Base-by-base conservation (phyloP, 2,329 filamentous ascomycete species). In the Nannizzia gypsea region DNA sequence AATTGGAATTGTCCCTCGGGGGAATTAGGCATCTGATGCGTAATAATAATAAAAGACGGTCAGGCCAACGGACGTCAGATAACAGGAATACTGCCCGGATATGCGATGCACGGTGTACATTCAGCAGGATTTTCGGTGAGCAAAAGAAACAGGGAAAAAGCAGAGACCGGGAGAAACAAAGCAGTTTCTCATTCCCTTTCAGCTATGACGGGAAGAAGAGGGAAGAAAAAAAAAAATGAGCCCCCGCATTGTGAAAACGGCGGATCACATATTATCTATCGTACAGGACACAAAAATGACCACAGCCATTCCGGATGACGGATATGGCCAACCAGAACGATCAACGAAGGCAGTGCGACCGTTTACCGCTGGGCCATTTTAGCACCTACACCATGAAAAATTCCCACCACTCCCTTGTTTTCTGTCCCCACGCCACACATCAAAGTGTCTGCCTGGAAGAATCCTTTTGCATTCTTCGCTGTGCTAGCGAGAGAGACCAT, bases 1-100 rank as follows among this genome's bases (percentile, higher is more conserved):
- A 76, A 67, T 59, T 74, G 73, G 56, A 76, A 76, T 60, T 74
- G 71, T 59, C 55, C 52, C 54, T 62, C 55, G 4, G 24, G 40
- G 17, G 40, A 22, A 42, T 28, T 26, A 36, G 60, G 44, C 60
- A 62, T 62, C n/a, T 52, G 26, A 28, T 60, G 24, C 24, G 11
- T 61, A 20, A 24, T 57, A 31, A 57, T 6, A 36, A 36, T 31
- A 55, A 59, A 59, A 55, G 58, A 55, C 44, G 56, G 59, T 58
- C 36, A 59, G 44, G 34, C 34, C 31, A 59, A 56, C 31, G 9
- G 31, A 36, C 36, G 22, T 36, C 26, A 46, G 17, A 40, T 24
- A 22, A 20, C 15, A 40, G 42, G 24, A 44, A 60, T 60, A 36
- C 31, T 20, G 15, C 26, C 50, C n/a, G 50, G 28, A 31, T 36